Conservation (phyloP, 148 eudicot species). For the Rhododendron henanense region DNA sequence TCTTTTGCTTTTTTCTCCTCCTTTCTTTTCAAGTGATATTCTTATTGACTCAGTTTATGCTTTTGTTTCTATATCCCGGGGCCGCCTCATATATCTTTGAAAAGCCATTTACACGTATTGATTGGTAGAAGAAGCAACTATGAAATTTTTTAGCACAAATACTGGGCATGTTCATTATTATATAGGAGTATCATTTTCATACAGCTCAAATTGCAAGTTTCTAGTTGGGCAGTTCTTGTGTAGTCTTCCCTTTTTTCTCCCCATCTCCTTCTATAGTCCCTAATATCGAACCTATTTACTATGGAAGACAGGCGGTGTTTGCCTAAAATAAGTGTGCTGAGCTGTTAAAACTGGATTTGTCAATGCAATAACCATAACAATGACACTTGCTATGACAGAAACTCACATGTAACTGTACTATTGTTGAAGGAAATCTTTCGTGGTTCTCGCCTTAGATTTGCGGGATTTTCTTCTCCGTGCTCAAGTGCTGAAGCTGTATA, state of each 20-base stretch:
- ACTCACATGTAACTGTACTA: no score
- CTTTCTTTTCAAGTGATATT: neutral
- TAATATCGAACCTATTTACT: no score
- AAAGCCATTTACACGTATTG: neutral
- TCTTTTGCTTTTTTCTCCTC: neutral
- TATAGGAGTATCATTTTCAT: neutral
- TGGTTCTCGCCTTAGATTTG: no score
- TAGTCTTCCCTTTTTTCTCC: neutral
- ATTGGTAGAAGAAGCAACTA: neutral
- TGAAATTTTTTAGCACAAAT: neutral
- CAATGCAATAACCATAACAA: no score
- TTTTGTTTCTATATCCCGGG: neutral
- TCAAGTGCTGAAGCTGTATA: no score
- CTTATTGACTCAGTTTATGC: neutral
- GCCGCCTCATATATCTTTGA: neutral
- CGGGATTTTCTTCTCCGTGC: no score
- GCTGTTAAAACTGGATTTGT: no score
- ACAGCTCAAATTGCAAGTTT: neutral
- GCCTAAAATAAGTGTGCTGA: no score
- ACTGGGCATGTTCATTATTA: neutral
- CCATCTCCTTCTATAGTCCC: no score
- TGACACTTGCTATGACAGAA: no score
- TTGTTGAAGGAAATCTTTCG: no score
- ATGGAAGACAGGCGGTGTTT: no score
- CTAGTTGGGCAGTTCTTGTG: neutral